Evolutionary conservation across 345 rosid genomes (phyloP).

Genomic region (Eucalyptus pauciflora): DNA sequence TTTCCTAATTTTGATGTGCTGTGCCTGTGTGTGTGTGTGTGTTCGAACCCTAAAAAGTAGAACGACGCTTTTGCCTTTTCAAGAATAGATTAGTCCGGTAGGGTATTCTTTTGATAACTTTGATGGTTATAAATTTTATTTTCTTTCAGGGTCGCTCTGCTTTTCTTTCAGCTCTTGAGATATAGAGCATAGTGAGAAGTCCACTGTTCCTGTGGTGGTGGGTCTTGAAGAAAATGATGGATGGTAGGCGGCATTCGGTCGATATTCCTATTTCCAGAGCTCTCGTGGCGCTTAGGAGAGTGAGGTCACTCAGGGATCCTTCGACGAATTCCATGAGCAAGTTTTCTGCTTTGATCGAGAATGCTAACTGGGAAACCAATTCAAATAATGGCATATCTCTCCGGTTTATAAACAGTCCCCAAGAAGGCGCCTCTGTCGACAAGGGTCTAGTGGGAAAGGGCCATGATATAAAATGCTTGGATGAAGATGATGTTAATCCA

Average conservation of each 20-base stretch:
- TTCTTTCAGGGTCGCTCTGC: slow-evolving; percentile 14
- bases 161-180: background rate
- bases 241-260: slow-evolving; percentile 78
- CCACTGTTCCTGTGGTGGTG: background rate
- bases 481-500: slow-evolving; percentile 3
- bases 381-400: slow-evolving; percentile 64
- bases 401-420: slow-evolving; percentile 16
- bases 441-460: slow-evolving; percentile 10
- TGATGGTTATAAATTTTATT: background rate
- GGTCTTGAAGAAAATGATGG: slow-evolving; percentile 22
- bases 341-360: slow-evolving; percentile 70
- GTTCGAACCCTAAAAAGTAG: background rate
- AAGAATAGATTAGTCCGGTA: background rate
- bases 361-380: slow-evolving; percentile 80
- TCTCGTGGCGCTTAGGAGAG: slow-evolving; percentile 84
- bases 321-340: slow-evolving; percentile 92
- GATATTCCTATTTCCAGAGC: slow-evolving; percentile 88
- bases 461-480: slow-evolving; percentile 11
- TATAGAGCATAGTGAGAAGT: background rate
- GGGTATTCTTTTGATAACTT: background rate
- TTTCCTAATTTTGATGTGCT: background rate
- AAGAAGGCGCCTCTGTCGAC: slow-evolving; percentile 12
- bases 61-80: background rate
- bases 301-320: slow-evolving; percentile 90
- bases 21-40: background rate